These are phyloP conservation scores for Monilinia polystroma DNA, from an alignment of 2,329 filamentous ascomycete genomes.

Conservation along the genomic window DNA sequence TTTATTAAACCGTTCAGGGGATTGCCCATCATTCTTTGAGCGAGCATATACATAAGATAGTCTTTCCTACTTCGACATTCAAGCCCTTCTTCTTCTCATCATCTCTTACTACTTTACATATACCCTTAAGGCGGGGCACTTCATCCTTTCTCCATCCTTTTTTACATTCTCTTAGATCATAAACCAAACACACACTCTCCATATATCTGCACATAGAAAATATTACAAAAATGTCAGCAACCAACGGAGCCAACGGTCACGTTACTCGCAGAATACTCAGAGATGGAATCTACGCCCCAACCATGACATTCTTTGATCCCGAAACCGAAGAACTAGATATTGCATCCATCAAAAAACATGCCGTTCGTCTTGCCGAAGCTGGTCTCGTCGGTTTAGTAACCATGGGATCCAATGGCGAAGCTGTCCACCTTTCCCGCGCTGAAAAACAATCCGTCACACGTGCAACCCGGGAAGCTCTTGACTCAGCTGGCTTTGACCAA, in stretches of 20 bases:
- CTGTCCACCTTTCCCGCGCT: slow-evolving; percentile 75
- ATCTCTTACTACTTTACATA: not conserved
- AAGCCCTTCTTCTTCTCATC: not conserved
- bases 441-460: slow-evolving; percentile 74
- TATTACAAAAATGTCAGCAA: slow-evolving; percentile 24
- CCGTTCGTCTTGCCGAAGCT: slow-evolving; percentile 71
- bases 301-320: slow-evolving; percentile 86
- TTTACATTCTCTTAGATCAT: not conserved
- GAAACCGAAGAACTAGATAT: slow-evolving; percentile 84
- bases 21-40: not conserved
- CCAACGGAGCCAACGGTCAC: slow-evolving; percentile 21
- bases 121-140: not conserved
- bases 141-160: not conserved
- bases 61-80: not conserved
- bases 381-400: slow-evolving; percentile 80
- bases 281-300: slow-evolving; percentile 82
- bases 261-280: slow-evolving; percentile 58
- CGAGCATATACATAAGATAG: slow-evolving; percentile 16
- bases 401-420: slow-evolving; percentile 90
- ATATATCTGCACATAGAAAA: not conserved
- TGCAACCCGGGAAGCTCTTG: slow-evolving; percentile 77
- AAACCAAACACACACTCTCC: not conserved
- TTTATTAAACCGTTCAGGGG: not conserved
- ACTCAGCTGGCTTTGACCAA: slow-evolving; percentile 72
- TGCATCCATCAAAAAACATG: slow-evolving; percentile 74